Conservation (phyloP, 352 stramenopile genomes). For the Pythium insidiosum region DNA sequence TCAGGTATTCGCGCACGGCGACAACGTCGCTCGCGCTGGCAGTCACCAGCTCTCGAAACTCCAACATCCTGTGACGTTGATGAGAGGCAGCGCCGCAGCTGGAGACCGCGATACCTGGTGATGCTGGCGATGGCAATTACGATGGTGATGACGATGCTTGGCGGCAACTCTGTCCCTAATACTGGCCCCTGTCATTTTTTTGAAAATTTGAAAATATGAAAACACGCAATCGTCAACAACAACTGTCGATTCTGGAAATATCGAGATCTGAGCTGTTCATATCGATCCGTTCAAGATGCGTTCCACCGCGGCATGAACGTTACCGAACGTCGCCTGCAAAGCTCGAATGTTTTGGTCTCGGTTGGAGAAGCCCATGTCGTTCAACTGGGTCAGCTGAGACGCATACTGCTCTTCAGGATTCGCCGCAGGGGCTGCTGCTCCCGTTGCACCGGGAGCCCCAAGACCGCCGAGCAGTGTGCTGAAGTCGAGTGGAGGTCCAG, state of each 20-base stretch:
- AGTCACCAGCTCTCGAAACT: conserved; percentile 44
- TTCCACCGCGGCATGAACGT: conserved; percentile 88
- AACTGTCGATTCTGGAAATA: too few species aligned
- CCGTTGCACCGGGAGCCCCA: conserved; percentile 15
- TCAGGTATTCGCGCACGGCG: conserved; percentile 54
- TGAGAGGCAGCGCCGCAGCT: too few species aligned
- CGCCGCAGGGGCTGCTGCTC: conserved; percentile 17
- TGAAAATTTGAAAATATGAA: too few species aligned
- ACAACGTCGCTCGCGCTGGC: conserved; percentile 50
- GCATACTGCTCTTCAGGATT: conserved; percentile 85
- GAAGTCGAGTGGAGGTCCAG: conserved; percentile 45
- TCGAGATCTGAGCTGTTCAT: too few species aligned
- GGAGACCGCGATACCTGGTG: too few species aligned
- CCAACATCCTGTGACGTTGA: conserved; percentile 10
- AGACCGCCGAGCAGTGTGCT: conserved; percentile 16
- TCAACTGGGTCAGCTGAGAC: conserved; percentile 83
- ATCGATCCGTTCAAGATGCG: conserved; percentile 72
- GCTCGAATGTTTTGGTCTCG: conserved; percentile 82
- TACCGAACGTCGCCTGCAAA: conserved; percentile 78
- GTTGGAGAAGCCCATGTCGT: conserved; percentile 89
- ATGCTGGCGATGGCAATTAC: too few species aligned
- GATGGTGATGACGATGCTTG: too few species aligned
- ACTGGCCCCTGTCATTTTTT: too few species aligned
- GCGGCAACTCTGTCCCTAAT: too few species aligned
- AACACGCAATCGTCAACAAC: too few species aligned